Evolutionary conservation across 2,329 filamentous ascomycete species (phyloP).

Genomic region (Fusarium sp.): DNA sequence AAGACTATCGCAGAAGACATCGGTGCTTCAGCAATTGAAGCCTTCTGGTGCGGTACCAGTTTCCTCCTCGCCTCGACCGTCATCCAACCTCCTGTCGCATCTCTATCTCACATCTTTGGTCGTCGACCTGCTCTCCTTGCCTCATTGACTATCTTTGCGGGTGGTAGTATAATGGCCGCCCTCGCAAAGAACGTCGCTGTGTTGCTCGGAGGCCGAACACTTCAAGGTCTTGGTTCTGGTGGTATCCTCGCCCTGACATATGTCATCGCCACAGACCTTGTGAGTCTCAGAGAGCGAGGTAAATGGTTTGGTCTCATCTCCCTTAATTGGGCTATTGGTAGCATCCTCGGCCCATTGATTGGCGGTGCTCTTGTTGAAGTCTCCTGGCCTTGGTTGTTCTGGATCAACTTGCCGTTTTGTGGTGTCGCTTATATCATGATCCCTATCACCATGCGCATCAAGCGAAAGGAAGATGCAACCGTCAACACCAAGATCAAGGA

Average conservation of each 20-base stretch:
- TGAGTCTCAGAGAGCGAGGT: constrained; percentile 58
- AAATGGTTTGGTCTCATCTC: constrained; percentile 56
- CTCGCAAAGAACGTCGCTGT: constrained; percentile 36
- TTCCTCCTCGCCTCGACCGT: constrained; percentile 46
- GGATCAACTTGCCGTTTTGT: constrained; percentile 70
- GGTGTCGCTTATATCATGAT: constrained; percentile 37
- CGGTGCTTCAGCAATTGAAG: constrained; percentile 40
- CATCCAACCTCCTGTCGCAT: constrained; percentile 42
- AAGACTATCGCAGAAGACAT: constrained; percentile 45
- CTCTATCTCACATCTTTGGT: constrained; percentile 44
- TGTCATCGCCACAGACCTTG: constrained; percentile 60
- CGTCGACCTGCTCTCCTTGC: constrained; percentile 36
- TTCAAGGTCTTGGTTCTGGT: constrained; percentile 65
- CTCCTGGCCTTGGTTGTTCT: constrained; percentile 74
- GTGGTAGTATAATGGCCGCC: constrained; percentile 41
- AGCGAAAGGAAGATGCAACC: constrained; percentile 26
- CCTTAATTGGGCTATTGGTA: constrained; percentile 67
- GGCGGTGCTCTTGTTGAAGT: constrained; percentile 67
- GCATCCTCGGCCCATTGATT: constrained; percentile 56
- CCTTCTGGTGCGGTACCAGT: constrained; percentile 45
- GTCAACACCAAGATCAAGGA: constrained; percentile 34
- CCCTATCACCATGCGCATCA: constrained; percentile 38
- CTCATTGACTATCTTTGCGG: constrained; percentile 37
- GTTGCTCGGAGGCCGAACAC: constrained; percentile 61
- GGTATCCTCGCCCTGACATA: constrained; percentile 62